Evolutionary conservation across 768 basidiomycete species (phyloP).

Genomic region (Termitomyces sp.): DNA sequence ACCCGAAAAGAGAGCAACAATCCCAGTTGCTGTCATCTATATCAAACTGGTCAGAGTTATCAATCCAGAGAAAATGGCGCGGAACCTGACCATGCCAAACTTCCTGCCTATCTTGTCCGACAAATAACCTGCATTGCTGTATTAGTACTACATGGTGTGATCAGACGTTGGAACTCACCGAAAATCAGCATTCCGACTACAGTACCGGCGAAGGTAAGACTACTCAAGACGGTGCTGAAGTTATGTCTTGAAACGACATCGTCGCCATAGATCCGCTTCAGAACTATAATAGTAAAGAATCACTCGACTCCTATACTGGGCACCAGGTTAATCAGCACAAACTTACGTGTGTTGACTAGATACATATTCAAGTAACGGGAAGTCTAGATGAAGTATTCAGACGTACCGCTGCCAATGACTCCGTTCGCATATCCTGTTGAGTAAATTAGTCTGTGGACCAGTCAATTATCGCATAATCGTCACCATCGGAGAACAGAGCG

Average conservation of each 20-base stretch:
- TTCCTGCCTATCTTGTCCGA: slow-evolving; percentile 87
- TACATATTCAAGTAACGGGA: neutral
- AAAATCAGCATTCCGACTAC: slow-evolving; percentile 84
- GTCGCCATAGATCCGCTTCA: slow-evolving; percentile 67
- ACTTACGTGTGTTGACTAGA: slow-evolving; percentile 54
- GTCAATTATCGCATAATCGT: neutral
- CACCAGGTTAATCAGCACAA: neutral
- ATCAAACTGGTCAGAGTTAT: slow-evolving; percentile 9
- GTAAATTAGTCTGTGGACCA: neutral
- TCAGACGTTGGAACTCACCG: slow-evolving; percentile 31
- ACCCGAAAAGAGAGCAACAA: slow-evolving; percentile 80
- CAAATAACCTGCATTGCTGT: slow-evolving; percentile 46
- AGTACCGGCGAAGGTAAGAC: slow-evolving; percentile 80
- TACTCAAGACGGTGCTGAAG: slow-evolving; percentile 61
- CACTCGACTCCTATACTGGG: neutral
- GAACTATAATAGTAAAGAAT: slow-evolving; percentile 38
- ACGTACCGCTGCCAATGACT: slow-evolving; percentile 73
- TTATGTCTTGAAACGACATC: slow-evolving; percentile 46
- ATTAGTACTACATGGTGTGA: neutral
- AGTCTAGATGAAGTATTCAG: neutral
- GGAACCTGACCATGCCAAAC: slow-evolving; percentile 72
- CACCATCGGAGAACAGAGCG: slow-evolving; percentile 85
- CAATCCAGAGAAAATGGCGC: neutral
- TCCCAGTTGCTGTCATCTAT: slow-evolving; percentile 78
- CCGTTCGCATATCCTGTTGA: slow-evolving; percentile 73